A percentile compares a stretch with the other conserved stretches of the same genome.
Evolutionary conservation across 139 green algal genomes (phyloP).

Genomic region (Medakamo hakoo): DNA sequence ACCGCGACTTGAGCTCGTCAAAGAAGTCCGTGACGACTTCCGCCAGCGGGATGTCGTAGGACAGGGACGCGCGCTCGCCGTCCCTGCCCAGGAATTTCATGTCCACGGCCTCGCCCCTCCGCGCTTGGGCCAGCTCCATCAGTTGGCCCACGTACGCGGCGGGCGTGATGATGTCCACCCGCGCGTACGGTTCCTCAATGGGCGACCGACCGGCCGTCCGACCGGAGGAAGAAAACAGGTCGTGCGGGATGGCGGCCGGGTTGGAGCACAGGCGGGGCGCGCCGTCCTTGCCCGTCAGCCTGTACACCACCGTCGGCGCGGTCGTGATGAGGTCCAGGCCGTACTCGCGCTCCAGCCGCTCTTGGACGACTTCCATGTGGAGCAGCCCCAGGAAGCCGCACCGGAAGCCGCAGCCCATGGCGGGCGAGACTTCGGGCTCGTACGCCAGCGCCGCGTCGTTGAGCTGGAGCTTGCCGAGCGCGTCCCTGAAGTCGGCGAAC

Average conservation of each 20-base stretch:
- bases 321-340: slow-evolving; percentile 55
- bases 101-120: slow-evolving; percentile 75
- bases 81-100: slow-evolving; percentile 97
- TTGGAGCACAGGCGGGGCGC: not conserved
- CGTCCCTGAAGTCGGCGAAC: slow-evolving; percentile 45
- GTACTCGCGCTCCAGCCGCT: slow-evolving; percentile 70
- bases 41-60: slow-evolving; percentile 88
- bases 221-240: not conserved
- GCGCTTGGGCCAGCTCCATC: slow-evolving; percentile 77
- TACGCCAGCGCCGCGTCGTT: slow-evolving; percentile 77
- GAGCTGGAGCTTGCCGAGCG: slow-evolving; percentile 66
- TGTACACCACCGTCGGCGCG: slow-evolving; percentile 75
- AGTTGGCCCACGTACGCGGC: slow-evolving; percentile 84
- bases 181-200: slow-evolving; percentile 86
- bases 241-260: not conserved
- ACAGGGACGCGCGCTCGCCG: slow-evolving; percentile 61
- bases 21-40: slow-evolving; percentile 96
- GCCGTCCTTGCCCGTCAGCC: too few relatives aligned
- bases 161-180: slow-evolving; percentile 62
- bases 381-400: slow-evolving; percentile 79
- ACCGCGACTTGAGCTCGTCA: slow-evolving; percentile 83
- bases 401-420: slow-evolving; percentile 75
- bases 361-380: slow-evolving; percentile 88
- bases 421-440: slow-evolving; percentile 59
- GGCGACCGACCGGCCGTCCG: slow-evolving; percentile 12